Percentiles rank a stretch among this genome's conserved stretches.
Conservation (phyloP, 257 asterid species). For the Solanum verrucosum region DNA sequence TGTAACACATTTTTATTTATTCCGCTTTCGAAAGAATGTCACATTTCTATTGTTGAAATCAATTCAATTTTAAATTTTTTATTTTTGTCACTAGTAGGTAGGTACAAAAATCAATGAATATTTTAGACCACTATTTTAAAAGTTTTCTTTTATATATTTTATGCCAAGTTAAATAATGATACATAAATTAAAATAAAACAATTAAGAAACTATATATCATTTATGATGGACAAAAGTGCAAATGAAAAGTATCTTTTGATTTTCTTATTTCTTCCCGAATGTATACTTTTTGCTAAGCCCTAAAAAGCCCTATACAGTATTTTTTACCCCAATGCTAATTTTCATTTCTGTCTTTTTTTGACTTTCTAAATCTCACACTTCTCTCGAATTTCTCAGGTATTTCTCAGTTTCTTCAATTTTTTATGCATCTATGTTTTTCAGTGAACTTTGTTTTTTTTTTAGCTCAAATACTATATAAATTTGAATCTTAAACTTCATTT, state of each 20-base stretch:
- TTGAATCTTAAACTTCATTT: background rate
- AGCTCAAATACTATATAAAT: background rate
- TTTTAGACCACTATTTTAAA: too few relatives aligned
- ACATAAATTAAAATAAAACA: too few relatives aligned
- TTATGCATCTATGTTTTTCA: background rate
- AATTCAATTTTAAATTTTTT: too few relatives aligned
- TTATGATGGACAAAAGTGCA: background rate
- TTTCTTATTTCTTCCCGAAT: background rate
- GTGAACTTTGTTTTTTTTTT: background rate
- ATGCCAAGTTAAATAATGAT: background rate
- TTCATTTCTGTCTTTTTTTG: background rate
- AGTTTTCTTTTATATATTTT: too few relatives aligned
- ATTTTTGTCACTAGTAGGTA: background rate
- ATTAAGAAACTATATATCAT: background rate
- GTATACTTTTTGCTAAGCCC: background rate
- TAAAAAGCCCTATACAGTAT: background rate
- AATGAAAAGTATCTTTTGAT: background rate
- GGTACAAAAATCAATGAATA: background rate
- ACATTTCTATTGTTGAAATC: too few relatives aligned
- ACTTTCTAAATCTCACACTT: background rate
- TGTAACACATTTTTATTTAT: too few relatives aligned
- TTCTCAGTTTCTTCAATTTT: background rate
- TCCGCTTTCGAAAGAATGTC: accelerated
- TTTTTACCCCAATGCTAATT: background rate
- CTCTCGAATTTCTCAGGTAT: background rate